These are phyloP conservation scores for Plasmodium yoelii DNA, from an alignment of 169 alveolate genomes.

Conservation along the genomic window DNA sequence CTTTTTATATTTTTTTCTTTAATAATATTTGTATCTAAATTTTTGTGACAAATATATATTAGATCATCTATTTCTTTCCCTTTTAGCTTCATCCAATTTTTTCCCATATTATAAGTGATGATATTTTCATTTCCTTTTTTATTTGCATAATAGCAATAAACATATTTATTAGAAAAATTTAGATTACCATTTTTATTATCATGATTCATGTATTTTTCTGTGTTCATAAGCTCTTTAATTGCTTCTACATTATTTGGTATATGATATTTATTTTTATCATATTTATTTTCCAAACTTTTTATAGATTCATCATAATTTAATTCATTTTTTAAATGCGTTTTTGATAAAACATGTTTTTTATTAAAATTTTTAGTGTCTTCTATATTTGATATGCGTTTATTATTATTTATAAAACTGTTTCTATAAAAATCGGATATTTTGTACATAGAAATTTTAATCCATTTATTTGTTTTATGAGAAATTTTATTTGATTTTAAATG, in stretches of 20 bases:
- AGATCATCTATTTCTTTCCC: constrained; percentile 67
- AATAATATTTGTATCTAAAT: constrained; percentile 17
- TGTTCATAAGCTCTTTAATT: neutral
- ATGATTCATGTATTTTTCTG: neutral
- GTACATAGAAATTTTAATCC: neutral
- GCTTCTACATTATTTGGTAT: neutral
- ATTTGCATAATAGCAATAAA: constrained; percentile 22
- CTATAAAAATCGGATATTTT: neutral
- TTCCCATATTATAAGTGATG: constrained; percentile 40
- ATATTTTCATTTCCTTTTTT: constrained; percentile 21
- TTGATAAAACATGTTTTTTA: too few relatives aligned
- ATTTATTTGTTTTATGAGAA: neutral
- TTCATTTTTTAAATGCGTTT: too few relatives aligned
- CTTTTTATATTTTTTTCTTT: constrained; percentile 18
- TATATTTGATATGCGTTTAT: too few relatives aligned
- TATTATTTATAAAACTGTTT: too few relatives aligned
- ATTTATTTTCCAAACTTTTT: neutral
- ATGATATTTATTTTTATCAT: neutral
- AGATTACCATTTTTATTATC: neutral
- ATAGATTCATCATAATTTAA: too few relatives aligned
- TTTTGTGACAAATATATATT: constrained; percentile 19
- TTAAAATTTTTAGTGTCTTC: too few relatives aligned
- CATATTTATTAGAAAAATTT: constrained; percentile 4
- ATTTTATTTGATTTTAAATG: neutral
- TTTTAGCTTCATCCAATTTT: constrained; percentile 53